phyloP scores from a whole-genome alignment of 1,284 basidiomycete genomes.

The Mrakiaceae sp. region DNA sequence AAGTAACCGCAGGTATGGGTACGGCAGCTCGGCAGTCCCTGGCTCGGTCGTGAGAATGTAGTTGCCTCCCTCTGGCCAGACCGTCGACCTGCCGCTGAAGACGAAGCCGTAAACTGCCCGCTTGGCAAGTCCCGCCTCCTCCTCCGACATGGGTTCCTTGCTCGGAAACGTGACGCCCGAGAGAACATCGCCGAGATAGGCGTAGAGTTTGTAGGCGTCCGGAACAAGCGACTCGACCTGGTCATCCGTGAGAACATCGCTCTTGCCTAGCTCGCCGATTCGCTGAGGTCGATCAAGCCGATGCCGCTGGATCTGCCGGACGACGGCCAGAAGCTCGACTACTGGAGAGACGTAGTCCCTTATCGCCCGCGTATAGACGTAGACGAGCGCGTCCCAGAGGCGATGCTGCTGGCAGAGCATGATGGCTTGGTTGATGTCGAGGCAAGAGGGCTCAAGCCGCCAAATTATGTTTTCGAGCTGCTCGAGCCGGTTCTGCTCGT shows the following conservation, averaged over 20 bases:
- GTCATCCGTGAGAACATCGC: conserved; percentile 24
- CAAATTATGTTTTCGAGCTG: conserved; percentile 82
- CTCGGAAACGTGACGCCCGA: conserved; percentile 80
- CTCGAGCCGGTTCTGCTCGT: conserved; percentile 57
- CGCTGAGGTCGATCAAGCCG: conserved; percentile 31
- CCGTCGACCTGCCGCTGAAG: conserved; percentile 66
- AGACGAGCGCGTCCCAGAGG: conserved; percentile 88
- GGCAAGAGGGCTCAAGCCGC: conserved; percentile 81
- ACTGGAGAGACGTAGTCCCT: conserved; percentile 81
- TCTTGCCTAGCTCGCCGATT: conserved; percentile 22
- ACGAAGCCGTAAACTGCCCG: conserved; percentile 64
- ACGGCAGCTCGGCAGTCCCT: conserved; percentile 27
- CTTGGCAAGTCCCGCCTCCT: conserved; percentile 56
- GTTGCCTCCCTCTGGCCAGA: conserved; percentile 65
- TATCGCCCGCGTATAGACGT: conserved; percentile 81
- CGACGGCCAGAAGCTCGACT: conserved; percentile 66
- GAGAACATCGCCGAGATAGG: conserved; percentile 78
- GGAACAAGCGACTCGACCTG: conserved; percentile 51
- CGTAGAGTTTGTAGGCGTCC: conserved; percentile 84
- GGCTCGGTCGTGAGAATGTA: conserved; percentile 53
- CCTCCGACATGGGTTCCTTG: conserved; percentile 54
- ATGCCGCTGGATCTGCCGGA: conserved; percentile 53
- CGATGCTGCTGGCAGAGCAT: conserved; percentile 67
- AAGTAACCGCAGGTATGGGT: conserved; percentile 77
- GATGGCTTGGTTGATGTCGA: conserved; percentile 92